Conservation (phyloP, 2,329 filamentous ascomycete species). For the Trichoderma sp. region DNA sequence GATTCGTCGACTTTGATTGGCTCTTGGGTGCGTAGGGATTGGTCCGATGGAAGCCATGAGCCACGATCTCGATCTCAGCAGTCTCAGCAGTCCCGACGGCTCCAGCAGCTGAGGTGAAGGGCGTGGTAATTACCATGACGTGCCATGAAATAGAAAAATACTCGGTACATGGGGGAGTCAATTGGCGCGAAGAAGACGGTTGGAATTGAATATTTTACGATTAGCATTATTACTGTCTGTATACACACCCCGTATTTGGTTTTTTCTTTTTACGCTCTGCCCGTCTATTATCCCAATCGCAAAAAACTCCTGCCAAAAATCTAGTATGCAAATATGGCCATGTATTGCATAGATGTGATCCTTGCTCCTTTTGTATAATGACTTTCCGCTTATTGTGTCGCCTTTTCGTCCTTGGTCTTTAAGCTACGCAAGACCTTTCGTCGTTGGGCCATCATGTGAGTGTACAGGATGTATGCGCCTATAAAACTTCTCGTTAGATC, state of each 20-base stretch:
- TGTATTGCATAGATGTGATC: neutral
- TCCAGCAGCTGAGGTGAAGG: neutral
- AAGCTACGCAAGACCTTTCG: constrained; percentile 72
- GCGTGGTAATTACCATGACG: neutral
- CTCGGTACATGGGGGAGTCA: neutral
- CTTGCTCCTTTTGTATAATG: neutral
- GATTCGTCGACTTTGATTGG: constrained; percentile 66
- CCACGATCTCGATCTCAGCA: constrained; percentile 27
- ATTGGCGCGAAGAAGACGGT: neutral
- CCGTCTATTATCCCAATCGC: neutral
- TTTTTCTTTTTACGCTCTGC: neutral
- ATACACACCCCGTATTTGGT: constrained; percentile 1
- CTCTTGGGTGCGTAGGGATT: constrained; percentile 64
- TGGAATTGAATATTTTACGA: neutral
- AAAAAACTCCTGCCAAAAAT: neutral
- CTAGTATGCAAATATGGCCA: neutral
- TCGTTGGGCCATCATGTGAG: constrained; percentile 92
- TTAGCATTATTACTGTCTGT: constrained; percentile 16
- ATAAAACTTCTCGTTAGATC: neutral
- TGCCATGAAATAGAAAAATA: neutral
- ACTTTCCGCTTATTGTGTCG: constrained; percentile 36
- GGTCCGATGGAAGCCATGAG: constrained; percentile 61
- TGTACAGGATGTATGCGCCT: constrained; percentile 82
- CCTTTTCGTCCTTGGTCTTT: constrained; percentile 49
- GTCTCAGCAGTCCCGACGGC: neutral